These are phyloP conservation scores for Trichoderma afroharzianum DNA, from an alignment of 2,329 filamentous ascomycete species.

Conservation along the genomic window DNA sequence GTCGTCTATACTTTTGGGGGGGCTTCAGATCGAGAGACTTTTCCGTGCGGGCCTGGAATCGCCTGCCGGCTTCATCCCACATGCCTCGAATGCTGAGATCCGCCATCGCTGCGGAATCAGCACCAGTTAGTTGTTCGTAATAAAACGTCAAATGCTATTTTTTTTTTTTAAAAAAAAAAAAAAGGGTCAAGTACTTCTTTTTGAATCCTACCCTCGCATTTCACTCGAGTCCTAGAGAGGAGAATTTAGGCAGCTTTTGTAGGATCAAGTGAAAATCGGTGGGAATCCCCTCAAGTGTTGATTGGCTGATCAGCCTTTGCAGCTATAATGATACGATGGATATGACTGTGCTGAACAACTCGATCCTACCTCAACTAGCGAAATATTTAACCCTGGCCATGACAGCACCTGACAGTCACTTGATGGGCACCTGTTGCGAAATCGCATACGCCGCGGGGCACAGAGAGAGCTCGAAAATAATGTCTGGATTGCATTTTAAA, in stretches of 20 bases:
- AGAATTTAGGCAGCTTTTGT: background rate
- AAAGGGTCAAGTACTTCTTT: background rate
- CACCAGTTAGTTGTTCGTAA: background rate
- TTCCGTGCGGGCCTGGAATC: background rate
- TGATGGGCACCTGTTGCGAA: background rate
- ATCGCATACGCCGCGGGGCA: background rate
- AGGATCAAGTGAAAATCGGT: background rate
- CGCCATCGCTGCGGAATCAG: background rate
- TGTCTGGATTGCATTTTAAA: background rate
- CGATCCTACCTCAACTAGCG: background rate
- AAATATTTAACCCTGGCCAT: background rate
- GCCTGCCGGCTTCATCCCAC: background rate
- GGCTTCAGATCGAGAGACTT: background rate
- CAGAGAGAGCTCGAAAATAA: background rate
- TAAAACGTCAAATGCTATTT: background rate
- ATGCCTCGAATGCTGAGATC: background rate
- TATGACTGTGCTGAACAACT: background rate
- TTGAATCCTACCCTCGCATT: background rate
- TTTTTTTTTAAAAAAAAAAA: background rate
- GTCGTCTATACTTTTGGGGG: background rate
- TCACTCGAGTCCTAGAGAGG: background rate
- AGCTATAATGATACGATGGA: background rate
- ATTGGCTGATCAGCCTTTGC: background rate
- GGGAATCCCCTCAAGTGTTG: background rate
- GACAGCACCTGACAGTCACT: background rate